Conservation (phyloP, 768 basidiomycete species). For the Melanogaster broomeanus region DNA sequence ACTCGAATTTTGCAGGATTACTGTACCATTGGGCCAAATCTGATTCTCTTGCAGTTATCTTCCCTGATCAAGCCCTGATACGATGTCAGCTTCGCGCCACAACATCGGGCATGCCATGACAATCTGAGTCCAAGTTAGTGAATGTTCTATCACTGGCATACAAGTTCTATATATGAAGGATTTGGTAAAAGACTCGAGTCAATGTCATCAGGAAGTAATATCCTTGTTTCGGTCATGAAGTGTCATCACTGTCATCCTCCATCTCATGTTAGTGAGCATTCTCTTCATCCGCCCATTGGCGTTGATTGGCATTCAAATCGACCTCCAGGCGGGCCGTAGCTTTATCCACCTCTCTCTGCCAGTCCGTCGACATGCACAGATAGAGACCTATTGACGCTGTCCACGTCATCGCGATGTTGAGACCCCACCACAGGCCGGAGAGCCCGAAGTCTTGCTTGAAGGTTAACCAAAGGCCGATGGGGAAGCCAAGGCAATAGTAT, state of each 20-base stretch:
- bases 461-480: constrained; percentile 76
- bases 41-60: too few relatives aligned
- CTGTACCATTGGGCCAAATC: too few relatives aligned
- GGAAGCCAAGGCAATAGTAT: constrained; percentile 83
- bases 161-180: too few relatives aligned
- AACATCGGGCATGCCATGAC: neutral
- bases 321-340: constrained; percentile 52
- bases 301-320: constrained; percentile 40
- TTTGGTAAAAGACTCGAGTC: too few relatives aligned
- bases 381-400: constrained; percentile 51
- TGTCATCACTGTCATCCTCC: neutral
- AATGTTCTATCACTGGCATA: too few relatives aligned
- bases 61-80: too few relatives aligned
- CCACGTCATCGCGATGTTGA: constrained; percentile 60
- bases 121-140: neutral
- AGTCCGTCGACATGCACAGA: constrained; percentile 62
- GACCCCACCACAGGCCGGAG: constrained; percentile 82
- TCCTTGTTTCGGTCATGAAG: neutral
- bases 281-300: constrained; percentile 2
- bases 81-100: neutral
- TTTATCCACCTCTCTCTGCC: constrained; percentile 68
- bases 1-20: constrained; percentile 4
- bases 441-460: constrained; percentile 63
- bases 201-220: neutral
- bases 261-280: neutral